Percentiles rank a stretch among this genome's conserved stretches.
These are phyloP conservation scores for Gossypium mustelinum DNA, from an alignment of 345 rosid species.

Conservation along the genomic window DNA sequence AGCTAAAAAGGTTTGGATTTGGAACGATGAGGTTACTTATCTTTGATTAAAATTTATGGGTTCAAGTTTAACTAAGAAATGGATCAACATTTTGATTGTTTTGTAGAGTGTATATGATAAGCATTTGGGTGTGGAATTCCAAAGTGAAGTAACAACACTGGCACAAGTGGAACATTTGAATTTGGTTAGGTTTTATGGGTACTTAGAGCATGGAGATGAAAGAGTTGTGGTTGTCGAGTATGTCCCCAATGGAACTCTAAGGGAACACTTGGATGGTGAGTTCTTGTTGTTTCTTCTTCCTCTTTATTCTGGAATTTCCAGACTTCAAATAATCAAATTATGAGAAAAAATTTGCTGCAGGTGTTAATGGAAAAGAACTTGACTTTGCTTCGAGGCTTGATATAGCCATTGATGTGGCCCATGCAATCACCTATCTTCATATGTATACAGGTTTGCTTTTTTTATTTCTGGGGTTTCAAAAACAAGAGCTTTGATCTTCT, in stretches of 20 bases:
- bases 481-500: not conserved
- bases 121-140: slow-evolving; percentile 72
- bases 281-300: not conserved
- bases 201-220: slow-evolving; percentile 59
- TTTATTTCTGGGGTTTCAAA: slow-evolving; percentile 10
- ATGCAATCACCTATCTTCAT: slow-evolving; percentile 94
- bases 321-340: slow-evolving; percentile 1
- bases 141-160: slow-evolving; percentile 67
- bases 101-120: slow-evolving; percentile 72
- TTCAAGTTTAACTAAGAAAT: not conserved
- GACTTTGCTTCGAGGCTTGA: slow-evolving; percentile 67
- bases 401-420: slow-evolving; percentile 82
- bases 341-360: slow-evolving; percentile 36
- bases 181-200: slow-evolving; percentile 76
- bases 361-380: slow-evolving; percentile 50
- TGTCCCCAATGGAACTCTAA: slow-evolving; percentile 83
- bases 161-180: slow-evolving; percentile 80
- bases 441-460: slow-evolving; percentile 71
- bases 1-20: slow-evolving; percentile 63
- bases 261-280: slow-evolving; percentile 93
- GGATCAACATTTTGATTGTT: not conserved
- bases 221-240: slow-evolving; percentile 73
- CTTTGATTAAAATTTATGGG: not conserved
- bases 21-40: not conserved
- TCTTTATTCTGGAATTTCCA: slow-evolving; percentile 3